Evolutionary conservation across 148 eudicot genomes (phyloP).

Genomic region (Chenopodium berlandieri): DNA sequence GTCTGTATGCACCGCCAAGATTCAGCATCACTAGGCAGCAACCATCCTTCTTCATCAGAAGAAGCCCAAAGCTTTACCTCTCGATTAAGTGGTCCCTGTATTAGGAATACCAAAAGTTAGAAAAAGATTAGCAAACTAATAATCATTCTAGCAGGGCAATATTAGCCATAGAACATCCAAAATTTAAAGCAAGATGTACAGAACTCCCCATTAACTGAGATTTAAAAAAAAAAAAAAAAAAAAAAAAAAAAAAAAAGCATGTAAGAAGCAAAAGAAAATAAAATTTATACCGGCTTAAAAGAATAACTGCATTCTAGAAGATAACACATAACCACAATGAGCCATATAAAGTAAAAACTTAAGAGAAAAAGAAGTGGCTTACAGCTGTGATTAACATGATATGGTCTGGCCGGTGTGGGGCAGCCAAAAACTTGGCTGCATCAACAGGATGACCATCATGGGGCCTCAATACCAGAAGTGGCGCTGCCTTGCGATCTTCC

Average conservation of each 20-base stretch:
- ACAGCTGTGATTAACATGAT: slow-evolving; percentile 90
- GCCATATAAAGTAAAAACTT: slow-evolving; percentile 4
- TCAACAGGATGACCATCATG: slow-evolving; percentile 92
- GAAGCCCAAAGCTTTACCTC: slow-evolving; percentile 91
- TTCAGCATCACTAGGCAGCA: slow-evolving; percentile 95
- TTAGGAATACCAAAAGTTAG: slow-evolving; percentile 3
- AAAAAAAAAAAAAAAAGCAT: neutral
- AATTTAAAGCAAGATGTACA: neutral
- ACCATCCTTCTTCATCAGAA: slow-evolving; percentile 96
- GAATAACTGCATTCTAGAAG: neutral
- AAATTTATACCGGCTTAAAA: neutral
- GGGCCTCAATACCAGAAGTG: slow-evolving; percentile 80
- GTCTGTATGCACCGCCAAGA: slow-evolving; percentile 92
- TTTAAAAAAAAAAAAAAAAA: neutral
- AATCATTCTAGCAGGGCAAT: neutral
- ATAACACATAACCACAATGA: neutral
- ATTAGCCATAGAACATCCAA: neutral
- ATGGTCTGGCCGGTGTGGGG: slow-evolving; percentile 90
- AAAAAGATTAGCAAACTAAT: neutral
- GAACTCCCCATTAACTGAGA: neutral
- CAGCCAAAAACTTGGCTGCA: slow-evolving; percentile 80
- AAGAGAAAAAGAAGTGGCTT: slow-evolving; percentile 24
- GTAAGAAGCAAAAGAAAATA: neutral
- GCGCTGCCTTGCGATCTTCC: slow-evolving; percentile 82
- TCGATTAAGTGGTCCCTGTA: slow-evolving; percentile 84